These are phyloP conservation scores for Bipolaris zeicola DNA, from an alignment of 2,329 filamentous ascomycete species.

Conservation along the genomic window DNA sequence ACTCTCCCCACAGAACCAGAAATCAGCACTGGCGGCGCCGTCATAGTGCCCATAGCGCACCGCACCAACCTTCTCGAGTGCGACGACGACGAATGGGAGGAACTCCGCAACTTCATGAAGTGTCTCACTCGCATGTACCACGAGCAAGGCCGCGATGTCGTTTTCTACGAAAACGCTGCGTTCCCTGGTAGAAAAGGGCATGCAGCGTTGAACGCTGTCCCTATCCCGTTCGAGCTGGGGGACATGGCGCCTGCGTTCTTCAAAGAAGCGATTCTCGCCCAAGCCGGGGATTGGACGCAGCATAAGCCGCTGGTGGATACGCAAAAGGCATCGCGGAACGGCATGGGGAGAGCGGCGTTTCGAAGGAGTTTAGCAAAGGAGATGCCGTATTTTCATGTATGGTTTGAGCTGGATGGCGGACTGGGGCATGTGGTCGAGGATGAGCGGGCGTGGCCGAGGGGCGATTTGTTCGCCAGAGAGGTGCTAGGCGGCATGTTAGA, in stretches of 20 bases:
- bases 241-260: conserved; percentile 94
- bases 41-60: conserved; percentile 89
- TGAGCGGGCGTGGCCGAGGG: conserved; percentile 79
- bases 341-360: conserved; percentile 81
- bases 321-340: conserved; percentile 64
- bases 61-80: conserved; percentile 92
- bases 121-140: conserved; percentile 92
- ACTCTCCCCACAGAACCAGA: conserved; percentile 91
- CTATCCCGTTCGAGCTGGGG: conserved; percentile 88
- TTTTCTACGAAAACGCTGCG: conserved; percentile 98
- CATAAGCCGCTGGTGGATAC: conserved; percentile 96
- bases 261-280: conserved; percentile 84
- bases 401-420: conserved; percentile 92
- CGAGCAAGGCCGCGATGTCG: conserved; percentile 85
- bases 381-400: conserved; percentile 97
- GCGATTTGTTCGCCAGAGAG: conserved; percentile 91
- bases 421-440: conserved; percentile 94
- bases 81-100: conserved; percentile 99
- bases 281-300: conserved; percentile 94
- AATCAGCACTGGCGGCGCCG: conserved; percentile 78
- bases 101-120: conserved; percentile 99
- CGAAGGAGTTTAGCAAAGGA: conserved; percentile 84
- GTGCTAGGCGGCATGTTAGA: conserved; percentile 92
- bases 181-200: conserved; percentile 77
- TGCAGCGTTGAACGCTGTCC: conserved; percentile 83